Conservation (phyloP, 352 stramenopile species). For the Elongisporangium prolatum region DNA sequence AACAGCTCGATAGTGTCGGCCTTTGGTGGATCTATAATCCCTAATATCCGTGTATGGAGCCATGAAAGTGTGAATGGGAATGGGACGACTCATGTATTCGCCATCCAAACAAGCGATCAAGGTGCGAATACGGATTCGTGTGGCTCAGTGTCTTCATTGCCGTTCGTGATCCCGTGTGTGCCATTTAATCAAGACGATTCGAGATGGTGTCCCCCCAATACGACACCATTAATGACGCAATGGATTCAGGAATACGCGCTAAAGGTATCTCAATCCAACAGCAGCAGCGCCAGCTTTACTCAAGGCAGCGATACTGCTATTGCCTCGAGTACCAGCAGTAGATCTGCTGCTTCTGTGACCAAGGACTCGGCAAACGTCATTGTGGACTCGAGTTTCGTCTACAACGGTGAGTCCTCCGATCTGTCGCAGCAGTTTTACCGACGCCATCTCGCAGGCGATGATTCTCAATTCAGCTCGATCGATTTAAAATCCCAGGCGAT, state of each 20-base stretch:
- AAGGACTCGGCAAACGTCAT: slow-evolving; percentile 13
- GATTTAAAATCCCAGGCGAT: slow-evolving; percentile 6
- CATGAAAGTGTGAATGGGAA: neutral
- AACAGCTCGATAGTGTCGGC: neutral
- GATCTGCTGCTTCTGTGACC: neutral
- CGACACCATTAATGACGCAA: slow-evolving; percentile 3
- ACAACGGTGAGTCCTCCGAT: slow-evolving; percentile 24
- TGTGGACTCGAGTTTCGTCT: slow-evolving; percentile 11
- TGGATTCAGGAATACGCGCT: slow-evolving; percentile 8
- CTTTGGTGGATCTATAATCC: neutral
- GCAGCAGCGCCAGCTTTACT: neutral
- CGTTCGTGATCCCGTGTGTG: slow-evolving; percentile 8
- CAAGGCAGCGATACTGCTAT: neutral
- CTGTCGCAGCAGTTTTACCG: slow-evolving; percentile 31
- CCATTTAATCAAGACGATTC: slow-evolving; percentile 5
- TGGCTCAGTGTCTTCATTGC: too few species aligned
- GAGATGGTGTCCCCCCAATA: slow-evolving; percentile 5
- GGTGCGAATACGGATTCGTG: neutral
- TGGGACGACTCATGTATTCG: slow-evolving; percentile 4
- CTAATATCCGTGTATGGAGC: slow-evolving; percentile 1
- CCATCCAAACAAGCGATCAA: slow-evolving; percentile 3
- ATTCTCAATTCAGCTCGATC: neutral
- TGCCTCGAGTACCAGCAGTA: neutral
- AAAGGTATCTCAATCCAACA: neutral
- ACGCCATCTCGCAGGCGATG: slow-evolving; percentile 11